Base-by-base conservation (phyloP, 2,329 filamentous ascomycete genomes). In the Zarea fungicola region DNA sequence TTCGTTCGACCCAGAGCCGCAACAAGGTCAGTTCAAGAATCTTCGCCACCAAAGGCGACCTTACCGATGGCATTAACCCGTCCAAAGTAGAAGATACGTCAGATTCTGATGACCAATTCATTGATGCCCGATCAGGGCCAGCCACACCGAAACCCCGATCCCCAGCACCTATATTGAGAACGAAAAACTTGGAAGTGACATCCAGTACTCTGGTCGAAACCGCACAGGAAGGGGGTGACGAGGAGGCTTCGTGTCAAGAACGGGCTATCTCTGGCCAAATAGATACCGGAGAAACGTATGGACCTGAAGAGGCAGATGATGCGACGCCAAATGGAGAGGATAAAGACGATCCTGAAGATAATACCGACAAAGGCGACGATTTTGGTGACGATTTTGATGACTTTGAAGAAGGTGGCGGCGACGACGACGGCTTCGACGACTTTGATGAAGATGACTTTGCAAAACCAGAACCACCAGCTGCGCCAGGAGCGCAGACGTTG, bases 371-470 rank as follows among this genome's bases (percentile, higher is more conserved):
- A 32, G 62, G 65, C 21, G 73, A 77, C 54, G 76, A 74, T 35
- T 80, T 79, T 60, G 78, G 74, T 19, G 78, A 81, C 58, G 79
- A 82, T 52, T 77, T 80, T 65, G 78, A 83, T 61, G 79, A 81
- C 53, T 83, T 83, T 55, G 77, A 81, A 58, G 79, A 82, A 58
- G 78, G 77, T 42, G 75, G 73, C 49, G 73, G 73, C 55, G 74
- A 70, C 7, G 72, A 71, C 39, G 73, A 71, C 22, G 78, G 78
- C 58, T 84, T 84, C 68, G 80, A 81, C 59, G 84, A 87, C 59
- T 89, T 89, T 66, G 83, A 86, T 61, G 85, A 86, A 60, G 85
- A 84, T 56, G 83, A 75, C 31, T 89, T 89, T 62, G 78, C 88
- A 59, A 72, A 80, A 34, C 50, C 62, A 41, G 36, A 56, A 25